These are phyloP conservation scores for Fraxinus xanthoxyloides DNA, from an alignment of 305 asterid genomes.

Conservation along the genomic window DNA sequence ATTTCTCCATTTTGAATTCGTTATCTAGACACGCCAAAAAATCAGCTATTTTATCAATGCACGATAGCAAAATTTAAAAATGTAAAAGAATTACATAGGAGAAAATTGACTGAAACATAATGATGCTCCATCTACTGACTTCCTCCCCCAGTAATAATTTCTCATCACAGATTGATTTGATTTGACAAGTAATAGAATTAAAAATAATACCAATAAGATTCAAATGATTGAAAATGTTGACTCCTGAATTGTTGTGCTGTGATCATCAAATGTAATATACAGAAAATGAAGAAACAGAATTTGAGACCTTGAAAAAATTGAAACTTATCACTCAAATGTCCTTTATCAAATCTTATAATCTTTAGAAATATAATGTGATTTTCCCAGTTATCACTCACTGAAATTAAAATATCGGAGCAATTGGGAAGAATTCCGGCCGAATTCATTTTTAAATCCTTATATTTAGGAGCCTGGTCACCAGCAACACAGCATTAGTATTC, in stretches of 20 bases:
- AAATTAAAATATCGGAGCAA: background rate
- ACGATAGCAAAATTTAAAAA: background rate
- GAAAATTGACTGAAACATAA: background rate
- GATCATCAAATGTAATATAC: background rate
- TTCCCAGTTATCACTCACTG: background rate
- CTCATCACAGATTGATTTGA: background rate
- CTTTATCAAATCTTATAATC: background rate
- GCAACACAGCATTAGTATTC: background rate
- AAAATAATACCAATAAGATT: background rate
- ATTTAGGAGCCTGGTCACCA: background rate
- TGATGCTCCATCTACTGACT: background rate
- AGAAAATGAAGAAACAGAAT: background rate
- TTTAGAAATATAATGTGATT: background rate
- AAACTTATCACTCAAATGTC: background rate
- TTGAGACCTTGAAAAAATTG: background rate
- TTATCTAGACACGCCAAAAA: background rate
- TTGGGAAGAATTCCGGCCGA: background rate
- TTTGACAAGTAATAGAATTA: background rate
- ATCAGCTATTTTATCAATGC: background rate
- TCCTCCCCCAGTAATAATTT: background rate
- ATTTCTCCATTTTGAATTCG: constrained; percentile 64
- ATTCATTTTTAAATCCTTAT: background rate
- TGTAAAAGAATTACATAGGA: background rate
- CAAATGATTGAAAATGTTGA: background rate
- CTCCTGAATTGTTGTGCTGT: background rate